Percentiles rank a stretch among this genome's conserved stretches.
These are phyloP conservation scores for Corynascus novoguineensis DNA, from an alignment of 495 filamentous ascomycete genomes.

Conservation along the genomic window DNA sequence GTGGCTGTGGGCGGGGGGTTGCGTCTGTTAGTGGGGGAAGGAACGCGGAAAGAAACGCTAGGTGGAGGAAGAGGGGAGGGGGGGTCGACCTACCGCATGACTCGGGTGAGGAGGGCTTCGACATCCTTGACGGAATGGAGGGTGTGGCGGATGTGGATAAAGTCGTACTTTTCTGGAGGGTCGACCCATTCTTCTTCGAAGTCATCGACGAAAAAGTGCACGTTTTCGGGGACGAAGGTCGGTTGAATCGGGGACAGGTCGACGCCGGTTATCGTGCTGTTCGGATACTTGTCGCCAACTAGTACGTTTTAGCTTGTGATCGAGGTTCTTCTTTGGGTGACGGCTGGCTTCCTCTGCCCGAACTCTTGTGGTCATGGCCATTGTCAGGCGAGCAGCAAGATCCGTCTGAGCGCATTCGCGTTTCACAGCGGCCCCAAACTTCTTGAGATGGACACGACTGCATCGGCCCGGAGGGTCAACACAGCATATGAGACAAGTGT, in stretches of 20 bases:
- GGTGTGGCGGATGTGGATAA: constrained; percentile 49
- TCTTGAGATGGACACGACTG: neutral
- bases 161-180: constrained; percentile 50
- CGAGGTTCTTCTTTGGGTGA: neutral
- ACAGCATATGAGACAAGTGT: neutral
- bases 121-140: constrained; percentile 43
- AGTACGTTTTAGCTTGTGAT: constrained; percentile 10
- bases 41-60: neutral
- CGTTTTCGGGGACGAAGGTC: constrained; percentile 51
- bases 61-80: neutral
- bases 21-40: neutral
- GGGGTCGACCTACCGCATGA: constrained; percentile 25
- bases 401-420: neutral
- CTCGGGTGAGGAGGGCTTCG: constrained; percentile 31
- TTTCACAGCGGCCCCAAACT: neutral
- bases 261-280: constrained; percentile 53
- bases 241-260: constrained; percentile 64
- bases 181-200: constrained; percentile 55
- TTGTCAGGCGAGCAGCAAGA: too few relatives aligned
- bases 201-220: constrained; percentile 58
- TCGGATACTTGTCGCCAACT: constrained; percentile 43
- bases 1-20: constrained; percentile 26
- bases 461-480: neutral
- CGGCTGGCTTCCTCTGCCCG: neutral
- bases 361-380: neutral